Base-by-base conservation (phyloP, 1,284 basidiomycete genomes). In the Leccinum griseonigrum region DNA sequence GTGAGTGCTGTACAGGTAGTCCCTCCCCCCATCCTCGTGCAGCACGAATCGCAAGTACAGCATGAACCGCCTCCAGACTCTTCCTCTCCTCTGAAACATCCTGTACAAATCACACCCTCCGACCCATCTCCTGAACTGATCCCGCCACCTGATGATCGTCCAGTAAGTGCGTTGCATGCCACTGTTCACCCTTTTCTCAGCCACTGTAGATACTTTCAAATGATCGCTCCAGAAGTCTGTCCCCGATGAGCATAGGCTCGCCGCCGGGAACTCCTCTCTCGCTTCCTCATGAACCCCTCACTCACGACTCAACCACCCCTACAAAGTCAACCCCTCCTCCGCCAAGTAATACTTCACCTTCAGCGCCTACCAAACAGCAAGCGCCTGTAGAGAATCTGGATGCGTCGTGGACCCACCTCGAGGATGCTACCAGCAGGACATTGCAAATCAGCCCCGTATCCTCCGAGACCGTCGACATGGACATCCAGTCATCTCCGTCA, bases 211-310 rank as follows among this genome's bases (percentile, higher is more conserved):
- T 73, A 74, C 63, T 59, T 38, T 56, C 55, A 54, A 63, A 64
- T 55, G 71, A 69, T 60, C 72, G 52, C 8, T 65, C 70, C n/a
- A 73, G 80, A 60, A 85, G 79, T 70, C 73, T 82, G 53, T 83
- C 83, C 56, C 83, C 83, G 0, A 85, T 85, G 83, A 85, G 85
- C 59, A 76, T 86, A 54, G 81, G 80, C 65, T 83, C 83, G 8
- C 71, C 79, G 4, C 68, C 72, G 13, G 75, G 74, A 61, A 76
- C 75, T 18, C 76, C 76, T 40, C 64, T 63, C 43, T 68, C 74
- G 7, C 69, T 74, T 2, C 36, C 61, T 32, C 54, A 4, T n/a
- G 48, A 58, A 31, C 54, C 57, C 16, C 51, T 60, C 34, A 22
- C 59, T 34, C 56, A 52, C 2, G 50, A 58, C 3, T 56, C 53